These are phyloP conservation scores for Lepiota brunneoincarnata DNA, from an alignment of 768 basidiomycete genomes.

Conservation along the genomic window DNA sequence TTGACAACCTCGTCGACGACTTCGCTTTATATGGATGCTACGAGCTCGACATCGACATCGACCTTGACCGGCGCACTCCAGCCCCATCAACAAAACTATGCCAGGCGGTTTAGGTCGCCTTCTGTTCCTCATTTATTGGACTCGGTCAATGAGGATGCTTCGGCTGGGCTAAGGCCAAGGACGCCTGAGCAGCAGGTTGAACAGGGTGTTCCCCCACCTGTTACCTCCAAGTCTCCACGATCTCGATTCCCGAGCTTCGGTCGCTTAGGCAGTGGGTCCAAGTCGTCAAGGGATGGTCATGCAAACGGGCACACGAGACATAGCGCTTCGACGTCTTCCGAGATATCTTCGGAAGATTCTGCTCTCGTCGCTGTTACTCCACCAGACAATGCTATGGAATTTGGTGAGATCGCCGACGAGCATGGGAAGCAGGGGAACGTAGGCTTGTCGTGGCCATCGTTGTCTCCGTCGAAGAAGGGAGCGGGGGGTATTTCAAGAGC, in stretches of 20 bases:
- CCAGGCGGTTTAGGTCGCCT: conserved; percentile 10
- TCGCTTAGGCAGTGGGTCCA: conserved; percentile 42
- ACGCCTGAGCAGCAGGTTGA: conserved; percentile 22
- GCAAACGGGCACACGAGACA: conserved; percentile 36
- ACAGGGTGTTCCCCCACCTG: conserved; percentile 48
- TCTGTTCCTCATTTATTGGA: conserved; percentile 8
- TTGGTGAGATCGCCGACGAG: conserved; percentile 19
- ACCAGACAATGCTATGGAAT: conserved; percentile 28
- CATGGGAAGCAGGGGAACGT: conserved; percentile 18
- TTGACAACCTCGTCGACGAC: conserved; percentile 23
- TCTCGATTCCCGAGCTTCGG: conserved; percentile 50
- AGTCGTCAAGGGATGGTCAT: conserved; percentile 30
- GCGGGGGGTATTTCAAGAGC: conserved; percentile 41
- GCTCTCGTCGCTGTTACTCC: conserved; percentile 48
- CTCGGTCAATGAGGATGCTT: not conserved
- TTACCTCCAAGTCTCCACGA: conserved; percentile 33
- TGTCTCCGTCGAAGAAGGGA: conserved; percentile 49
- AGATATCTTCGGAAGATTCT: conserved; percentile 69
- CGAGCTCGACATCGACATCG: conserved; percentile 1
- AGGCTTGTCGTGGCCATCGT: conserved; percentile 41
- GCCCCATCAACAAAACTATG: conserved; percentile 1
- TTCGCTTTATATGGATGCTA: conserved; percentile 13
- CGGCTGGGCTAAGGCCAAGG: conserved; percentile 12
- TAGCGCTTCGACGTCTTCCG: conserved; percentile 58
- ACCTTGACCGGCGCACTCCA: not conserved